A percentile compares a stretch with the other conserved stretches of the same genome.
Evolutionary conservation across 805 yeast genomes (phyloP).

Genomic region (Sugiyamaella chiloensis): DNA sequence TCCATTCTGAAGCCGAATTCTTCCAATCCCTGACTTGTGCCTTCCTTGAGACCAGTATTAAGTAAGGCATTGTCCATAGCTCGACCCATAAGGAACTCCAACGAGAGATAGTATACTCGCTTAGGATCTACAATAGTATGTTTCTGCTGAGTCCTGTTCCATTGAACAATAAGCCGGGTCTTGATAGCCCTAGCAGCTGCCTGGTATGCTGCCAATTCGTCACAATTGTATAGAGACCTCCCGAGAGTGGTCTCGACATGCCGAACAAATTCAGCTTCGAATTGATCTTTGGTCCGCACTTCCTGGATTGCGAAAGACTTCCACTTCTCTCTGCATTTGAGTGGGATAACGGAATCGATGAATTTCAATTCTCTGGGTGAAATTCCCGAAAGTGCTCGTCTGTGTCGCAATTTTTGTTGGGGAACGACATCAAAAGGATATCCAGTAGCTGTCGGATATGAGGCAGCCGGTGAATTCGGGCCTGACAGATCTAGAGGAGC

Average conservation of each 20-base stretch:
- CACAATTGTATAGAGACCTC: constrained; percentile 89
- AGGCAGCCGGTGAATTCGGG: constrained; percentile 14
- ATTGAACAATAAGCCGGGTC: constrained; percentile 75
- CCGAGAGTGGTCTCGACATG: constrained; percentile 91
- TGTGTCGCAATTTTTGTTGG: constrained; percentile 24
- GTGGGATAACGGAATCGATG: constrained; percentile 78
- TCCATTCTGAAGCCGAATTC: constrained; percentile 86
- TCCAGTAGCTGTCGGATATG: constrained; percentile 5
- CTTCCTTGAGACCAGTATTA: constrained; percentile 65
- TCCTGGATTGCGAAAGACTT: constrained; percentile 58
- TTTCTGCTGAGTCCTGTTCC: constrained; percentile 92
- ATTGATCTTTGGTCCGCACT: constrained; percentile 49
- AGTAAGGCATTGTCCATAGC: constrained; percentile 92
- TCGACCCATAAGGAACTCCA: constrained; percentile 91
- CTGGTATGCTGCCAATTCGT: constrained; percentile 86
- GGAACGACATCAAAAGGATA: constrained; percentile 14
- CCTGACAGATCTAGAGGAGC: constrained; percentile 7
- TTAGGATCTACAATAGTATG: constrained; percentile 82
- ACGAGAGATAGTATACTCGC: constrained; percentile 79
- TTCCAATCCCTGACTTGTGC: constrained; percentile 52
- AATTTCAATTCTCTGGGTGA: constrained; percentile 85
- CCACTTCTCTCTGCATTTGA: constrained; percentile 76
- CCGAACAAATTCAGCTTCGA: constrained; percentile 66
- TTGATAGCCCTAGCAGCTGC: constrained; percentile 78
- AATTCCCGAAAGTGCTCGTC: constrained; percentile 82